Conservation (phyloP, 805 yeast genomes). For the Yarrowia sp. region DNA sequence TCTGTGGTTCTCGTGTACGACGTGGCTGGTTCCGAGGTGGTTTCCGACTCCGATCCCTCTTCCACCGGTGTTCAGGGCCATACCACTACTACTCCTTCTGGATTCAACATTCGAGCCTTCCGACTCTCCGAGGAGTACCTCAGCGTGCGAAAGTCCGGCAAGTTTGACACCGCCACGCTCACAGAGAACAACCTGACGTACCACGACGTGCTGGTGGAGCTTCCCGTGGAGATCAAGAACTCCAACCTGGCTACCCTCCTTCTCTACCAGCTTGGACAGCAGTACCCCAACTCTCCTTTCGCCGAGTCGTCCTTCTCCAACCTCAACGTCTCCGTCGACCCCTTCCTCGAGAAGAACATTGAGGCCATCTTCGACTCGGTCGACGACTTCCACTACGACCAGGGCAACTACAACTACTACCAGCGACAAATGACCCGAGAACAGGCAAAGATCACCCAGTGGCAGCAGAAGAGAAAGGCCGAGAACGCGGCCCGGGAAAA, state of each 20-base stretch:
- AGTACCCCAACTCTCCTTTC: conserved; percentile 26
- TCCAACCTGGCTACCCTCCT: conserved; percentile 62
- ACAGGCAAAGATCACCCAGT: conserved; percentile 63
- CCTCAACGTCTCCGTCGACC: conserved; percentile 45
- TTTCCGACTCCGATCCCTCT: neutral
- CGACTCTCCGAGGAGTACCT: conserved; percentile 64
- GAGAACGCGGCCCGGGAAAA: conserved; percentile 63
- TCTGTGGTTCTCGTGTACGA: conserved; percentile 61
- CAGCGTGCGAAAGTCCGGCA: conserved; percentile 49
- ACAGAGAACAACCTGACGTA: conserved; percentile 58
- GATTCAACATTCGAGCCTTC: conserved; percentile 63
- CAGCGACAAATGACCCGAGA: conserved; percentile 76
- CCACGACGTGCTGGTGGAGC: conserved; percentile 67
- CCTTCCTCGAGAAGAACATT: conserved; percentile 46
- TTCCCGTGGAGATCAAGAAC: conserved; percentile 65
- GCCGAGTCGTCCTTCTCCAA: conserved; percentile 39
- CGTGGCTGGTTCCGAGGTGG: conserved; percentile 40
- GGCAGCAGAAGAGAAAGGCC: conserved; percentile 67
- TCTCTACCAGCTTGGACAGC: conserved; percentile 38
- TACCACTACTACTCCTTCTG: conserved; percentile 57
- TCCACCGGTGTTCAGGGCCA: neutral
- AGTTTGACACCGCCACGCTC: conserved; percentile 65
- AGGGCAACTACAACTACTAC: conserved; percentile 75
- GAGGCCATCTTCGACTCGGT: conserved; percentile 66
- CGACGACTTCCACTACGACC: conserved; percentile 74